Percentiles rank a stretch among this genome's conserved stretches.
Conservation (phyloP, 345 rosid species). For the Eucalyptus paniculata region DNA sequence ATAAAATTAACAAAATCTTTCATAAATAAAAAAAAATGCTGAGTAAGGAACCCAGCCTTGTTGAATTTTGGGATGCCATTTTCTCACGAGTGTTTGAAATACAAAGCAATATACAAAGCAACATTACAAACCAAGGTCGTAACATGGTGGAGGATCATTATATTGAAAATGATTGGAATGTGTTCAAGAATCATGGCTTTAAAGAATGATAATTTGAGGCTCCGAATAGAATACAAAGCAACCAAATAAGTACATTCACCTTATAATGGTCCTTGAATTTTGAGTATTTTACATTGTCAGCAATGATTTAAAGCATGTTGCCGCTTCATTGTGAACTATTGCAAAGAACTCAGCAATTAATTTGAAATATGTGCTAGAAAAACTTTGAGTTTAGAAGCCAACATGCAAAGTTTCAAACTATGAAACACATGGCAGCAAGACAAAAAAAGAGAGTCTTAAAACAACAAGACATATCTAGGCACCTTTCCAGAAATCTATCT, state of each 20-base stretch:
- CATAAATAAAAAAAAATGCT: too few species aligned
- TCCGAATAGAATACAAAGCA: background rate
- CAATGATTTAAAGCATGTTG: constrained; percentile 80
- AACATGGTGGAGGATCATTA: constrained; percentile 15
- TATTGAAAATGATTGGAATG: constrained; percentile 75
- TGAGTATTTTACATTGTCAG: constrained; percentile 74
- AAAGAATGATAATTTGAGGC: too few species aligned
- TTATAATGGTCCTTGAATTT: constrained; percentile 76
- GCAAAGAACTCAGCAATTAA: constrained; percentile 6
- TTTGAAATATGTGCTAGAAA: background rate
- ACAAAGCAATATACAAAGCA: too few species aligned
- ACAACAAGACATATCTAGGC: constrained; percentile 41
- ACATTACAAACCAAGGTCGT: background rate
- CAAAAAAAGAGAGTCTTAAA: too few species aligned
- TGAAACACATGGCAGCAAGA: background rate
- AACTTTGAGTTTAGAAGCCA: background rate
- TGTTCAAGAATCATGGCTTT: background rate
- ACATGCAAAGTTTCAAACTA: background rate
- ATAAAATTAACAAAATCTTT: too few species aligned
- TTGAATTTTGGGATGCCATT: constrained; percentile 27
- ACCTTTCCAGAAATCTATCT: constrained; percentile 80
- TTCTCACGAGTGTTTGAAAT: too few species aligned
- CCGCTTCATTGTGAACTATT: constrained; percentile 94
- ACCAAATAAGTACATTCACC: constrained; percentile 13
- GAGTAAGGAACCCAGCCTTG: too few species aligned